Percentiles rank a stretch among this genome's conserved stretches.
phyloP scores from a whole-genome alignment of 371 early-diverging fungal species.

The Vavraia culicis region DNA sequence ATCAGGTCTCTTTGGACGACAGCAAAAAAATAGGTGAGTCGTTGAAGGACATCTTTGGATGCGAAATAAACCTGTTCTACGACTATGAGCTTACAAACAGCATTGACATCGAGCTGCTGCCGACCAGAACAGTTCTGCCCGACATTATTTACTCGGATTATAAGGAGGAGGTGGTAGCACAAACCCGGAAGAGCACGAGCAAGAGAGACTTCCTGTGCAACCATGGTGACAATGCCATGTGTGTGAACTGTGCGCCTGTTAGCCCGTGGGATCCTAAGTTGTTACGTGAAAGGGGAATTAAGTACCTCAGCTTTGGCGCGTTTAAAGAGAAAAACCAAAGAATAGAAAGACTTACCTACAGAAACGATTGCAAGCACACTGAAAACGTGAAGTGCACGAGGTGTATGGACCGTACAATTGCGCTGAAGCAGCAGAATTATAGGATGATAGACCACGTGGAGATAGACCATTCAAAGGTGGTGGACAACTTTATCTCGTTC shows the following conservation, averaged over 20 bases:
- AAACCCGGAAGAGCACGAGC: not conserved
- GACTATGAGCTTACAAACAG: no score
- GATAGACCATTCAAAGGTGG: slow-evolving; percentile 60
- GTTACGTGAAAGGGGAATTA: slow-evolving; percentile 29
- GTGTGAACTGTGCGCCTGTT: slow-evolving; percentile 38
- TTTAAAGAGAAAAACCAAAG: slow-evolving; percentile 22
- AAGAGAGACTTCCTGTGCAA: slow-evolving; percentile 19
- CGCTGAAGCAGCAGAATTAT: slow-evolving; percentile 48
- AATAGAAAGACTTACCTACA: slow-evolving; percentile 20
- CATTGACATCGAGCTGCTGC: no score
- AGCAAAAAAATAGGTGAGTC: no score
- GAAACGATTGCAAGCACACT: slow-evolving; percentile 21
- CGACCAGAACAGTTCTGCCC: no score
- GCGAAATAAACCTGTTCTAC: no score
- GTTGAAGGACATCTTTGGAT: no score
- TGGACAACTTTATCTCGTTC: slow-evolving; percentile 62
- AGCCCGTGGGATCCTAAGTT: slow-evolving; percentile 34
- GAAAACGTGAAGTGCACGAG: slow-evolving; percentile 23
- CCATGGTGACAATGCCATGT: slow-evolving; percentile 38
- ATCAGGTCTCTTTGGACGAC: no score
- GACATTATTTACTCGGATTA: no score
- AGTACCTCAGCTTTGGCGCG: slow-evolving; percentile 37
- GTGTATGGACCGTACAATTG: slow-evolving; percentile 31
- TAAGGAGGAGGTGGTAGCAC: no score
- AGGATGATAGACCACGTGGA: slow-evolving; percentile 93